A percentile compares a stretch with the other conserved stretches of the same genome.
phyloP scores from a whole-genome alignment of 1,284 basidiomycete species.

The Leccinum subrobustum region DNA sequence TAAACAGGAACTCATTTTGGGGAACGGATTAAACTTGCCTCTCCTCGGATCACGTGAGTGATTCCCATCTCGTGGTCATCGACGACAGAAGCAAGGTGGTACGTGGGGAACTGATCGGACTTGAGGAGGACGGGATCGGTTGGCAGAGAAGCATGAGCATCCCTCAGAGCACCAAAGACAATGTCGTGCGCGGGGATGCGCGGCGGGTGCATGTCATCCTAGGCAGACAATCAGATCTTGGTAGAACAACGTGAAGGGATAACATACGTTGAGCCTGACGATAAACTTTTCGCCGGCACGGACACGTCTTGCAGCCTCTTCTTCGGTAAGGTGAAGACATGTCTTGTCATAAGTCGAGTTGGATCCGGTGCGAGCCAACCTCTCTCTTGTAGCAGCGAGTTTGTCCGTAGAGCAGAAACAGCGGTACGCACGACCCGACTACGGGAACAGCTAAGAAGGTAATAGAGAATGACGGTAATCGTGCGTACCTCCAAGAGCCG shows the following conservation, averaged over 20 bases:
- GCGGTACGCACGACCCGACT: constrained; percentile 89
- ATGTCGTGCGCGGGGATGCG: constrained; percentile 58
- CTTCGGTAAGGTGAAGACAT: constrained; percentile 82
- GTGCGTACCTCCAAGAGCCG: constrained; percentile 69
- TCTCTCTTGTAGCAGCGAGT: constrained; percentile 65
- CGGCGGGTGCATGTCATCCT: constrained; percentile 56
- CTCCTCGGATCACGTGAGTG: constrained; percentile 92
- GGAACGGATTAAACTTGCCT: constrained; percentile 48
- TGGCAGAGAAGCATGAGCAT: constrained; percentile 72
- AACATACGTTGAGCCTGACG: constrained; percentile 82
- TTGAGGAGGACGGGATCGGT: constrained; percentile 95
- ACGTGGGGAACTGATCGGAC: constrained; percentile 91
- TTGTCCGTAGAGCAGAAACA: constrained; percentile 87
- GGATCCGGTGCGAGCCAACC: constrained; percentile 67
- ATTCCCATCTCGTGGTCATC: constrained; percentile 97
- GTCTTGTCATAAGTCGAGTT: constrained; percentile 82
- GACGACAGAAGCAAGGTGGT: constrained; percentile 94
- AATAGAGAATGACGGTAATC: not conserved
- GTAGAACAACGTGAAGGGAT: constrained; percentile 7
- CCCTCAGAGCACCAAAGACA: constrained; percentile 74
- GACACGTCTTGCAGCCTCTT: constrained; percentile 77
- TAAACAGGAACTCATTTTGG: not conserved
- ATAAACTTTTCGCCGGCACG: constrained; percentile 76
- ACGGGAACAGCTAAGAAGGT: constrained; percentile 1
- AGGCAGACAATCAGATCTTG: constrained; percentile 4